A percentile compares a stretch with the other conserved stretches of the same genome.
Conservation (phyloP, 208 protist species). For the Trypanosoma boissoni region DNA sequence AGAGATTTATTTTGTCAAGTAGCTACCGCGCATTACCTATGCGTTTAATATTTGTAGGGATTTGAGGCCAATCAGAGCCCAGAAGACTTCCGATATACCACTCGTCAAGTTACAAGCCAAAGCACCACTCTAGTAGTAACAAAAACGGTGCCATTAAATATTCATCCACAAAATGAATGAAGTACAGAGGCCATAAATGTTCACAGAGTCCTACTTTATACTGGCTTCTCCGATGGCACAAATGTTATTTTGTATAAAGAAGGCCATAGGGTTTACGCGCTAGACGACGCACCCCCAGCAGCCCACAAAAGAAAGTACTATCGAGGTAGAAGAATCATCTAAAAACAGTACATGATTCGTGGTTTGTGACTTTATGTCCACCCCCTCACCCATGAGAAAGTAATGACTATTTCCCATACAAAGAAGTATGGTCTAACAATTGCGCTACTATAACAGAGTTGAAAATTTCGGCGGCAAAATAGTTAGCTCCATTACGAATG, state of each 20-base stretch:
- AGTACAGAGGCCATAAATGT: constrained; percentile 14
- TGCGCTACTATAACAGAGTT: constrained; percentile 3
- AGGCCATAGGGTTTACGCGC: not conserved
- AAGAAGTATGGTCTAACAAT: constrained; percentile 3
- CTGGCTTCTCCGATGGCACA: not conserved
- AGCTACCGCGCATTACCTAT: constrained; percentile 10
- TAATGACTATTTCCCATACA: too few relatives aligned
- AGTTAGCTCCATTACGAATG: not conserved
- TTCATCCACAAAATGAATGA: constrained; percentile 9
- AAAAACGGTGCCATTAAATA: constrained; percentile 19
- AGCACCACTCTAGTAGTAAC: constrained; percentile 18
- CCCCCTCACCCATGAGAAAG: too few relatives aligned
- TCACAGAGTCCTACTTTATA: not conserved
- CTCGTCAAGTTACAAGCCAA: constrained; percentile 3
- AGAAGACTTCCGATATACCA: not conserved
- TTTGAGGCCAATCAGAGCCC: constrained; percentile 8
- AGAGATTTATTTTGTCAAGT: not conserved
- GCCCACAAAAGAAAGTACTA: constrained; percentile 8
- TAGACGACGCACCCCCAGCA: constrained; percentile 3
- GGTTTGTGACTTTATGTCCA: constrained; percentile 11
- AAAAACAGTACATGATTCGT: constrained; percentile 11
- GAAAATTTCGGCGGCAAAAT: constrained; percentile 7
- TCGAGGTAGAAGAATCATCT: constrained; percentile 12
- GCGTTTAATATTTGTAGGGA: constrained; percentile 2
- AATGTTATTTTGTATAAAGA: not conserved